Base-by-base conservation (phyloP, 768 basidiomycete species). In the Daedaleopsis sinensis region DNA sequence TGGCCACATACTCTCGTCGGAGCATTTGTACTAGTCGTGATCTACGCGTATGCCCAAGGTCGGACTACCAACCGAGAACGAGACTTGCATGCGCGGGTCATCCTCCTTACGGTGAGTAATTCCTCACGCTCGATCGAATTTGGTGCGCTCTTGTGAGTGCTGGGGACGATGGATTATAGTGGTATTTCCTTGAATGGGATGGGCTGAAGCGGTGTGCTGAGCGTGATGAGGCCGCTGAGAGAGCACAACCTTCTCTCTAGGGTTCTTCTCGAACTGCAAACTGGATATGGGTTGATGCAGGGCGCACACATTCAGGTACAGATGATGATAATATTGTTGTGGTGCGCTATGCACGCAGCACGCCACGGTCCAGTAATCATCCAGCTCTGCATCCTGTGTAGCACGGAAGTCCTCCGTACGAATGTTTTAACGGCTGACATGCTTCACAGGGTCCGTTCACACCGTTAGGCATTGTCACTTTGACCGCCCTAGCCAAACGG, bases 51-150 rank as follows among this genome's bases (percentile, higher is more conserved):
- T 70, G 78, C 84, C 6, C 90, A 90, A 72, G 91, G 91, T 23
- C 79, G 86, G 1, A 79, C 73, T n/a, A 92, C 91, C 3, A 84
- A 74, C 61, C 76, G 93, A 21, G 91, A 94, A 64, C 78, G 92
- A 52, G 87, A 90, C 68, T 76, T 94, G 48, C 90, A 93, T 77
- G 86, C 84, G 0, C 80, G 91, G 3, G 81, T 83, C 3, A 77
- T 94, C 23, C 73, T 94, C 10, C 74, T 94, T 10, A 94, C 92
- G 21, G 91, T 89, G 62, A 59, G 62, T 59, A 7, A 3, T 3
- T 32, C 3, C 7, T 32, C 27, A 3, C 4, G 27, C 27, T 32
- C 27, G 7, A 32, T 3, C 7, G 7, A 7, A 32, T 32, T 3
- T n/a, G 27, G 12, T 27, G 11, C 7, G 12, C 53, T 37, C 23